Base-by-base conservation (phyloP, 2,329 filamentous ascomycete genomes). In the Dryadomyces sulphureus region DNA sequence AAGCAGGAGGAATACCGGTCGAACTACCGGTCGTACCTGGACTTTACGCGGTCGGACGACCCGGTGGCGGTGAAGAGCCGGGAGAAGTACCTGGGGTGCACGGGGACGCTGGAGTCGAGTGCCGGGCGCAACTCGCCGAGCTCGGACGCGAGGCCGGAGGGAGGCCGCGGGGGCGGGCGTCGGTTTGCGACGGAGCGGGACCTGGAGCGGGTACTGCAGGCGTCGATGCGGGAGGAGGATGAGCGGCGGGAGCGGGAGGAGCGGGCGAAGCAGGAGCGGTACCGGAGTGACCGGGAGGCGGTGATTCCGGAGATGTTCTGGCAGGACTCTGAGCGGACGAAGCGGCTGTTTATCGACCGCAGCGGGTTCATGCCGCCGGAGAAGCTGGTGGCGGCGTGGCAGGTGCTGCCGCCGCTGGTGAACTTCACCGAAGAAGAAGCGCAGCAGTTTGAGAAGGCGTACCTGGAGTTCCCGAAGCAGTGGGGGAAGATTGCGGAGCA, bases 391-490 rank as follows among this genome's bases (percentile, higher is more conserved):
- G 69, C 76, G 3, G 69, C 77, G 14, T 88, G 83, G 68, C 75
- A 85, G 48, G 81, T 84, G 43, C 70, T 86, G 41, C 80, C 83
- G 12, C 79, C 81, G 5, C 67, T 79, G 45, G 79, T 86, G 57
- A 85, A 87, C 56, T 90, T 89, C 60, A 83, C 76, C 0, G 68
- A 75, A 17, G 75, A 82, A 51, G 85, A 92, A 59, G 70, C 75
- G 34, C 71, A 75, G 39, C 67, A 74, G 24, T 88, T 92, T 57
- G 81, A 88, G 53, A 79, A 81, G 54, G 72, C 77, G 11, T 90
- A 87, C 56, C 69, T 84, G 43, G 81, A 86, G 50, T 75, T 74
- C 48, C 82, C 84, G 0, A 92, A 92, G 68, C 84, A 88, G 56
- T 92, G 84, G 83, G 82, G 83, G 47, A 79, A 77, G 54, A 79